Evolutionary conservation across 257 asterid species (phyloP), one percentile per base, ranked within the genome.

Genomic region (Capsicum rhomboideum): DNA sequence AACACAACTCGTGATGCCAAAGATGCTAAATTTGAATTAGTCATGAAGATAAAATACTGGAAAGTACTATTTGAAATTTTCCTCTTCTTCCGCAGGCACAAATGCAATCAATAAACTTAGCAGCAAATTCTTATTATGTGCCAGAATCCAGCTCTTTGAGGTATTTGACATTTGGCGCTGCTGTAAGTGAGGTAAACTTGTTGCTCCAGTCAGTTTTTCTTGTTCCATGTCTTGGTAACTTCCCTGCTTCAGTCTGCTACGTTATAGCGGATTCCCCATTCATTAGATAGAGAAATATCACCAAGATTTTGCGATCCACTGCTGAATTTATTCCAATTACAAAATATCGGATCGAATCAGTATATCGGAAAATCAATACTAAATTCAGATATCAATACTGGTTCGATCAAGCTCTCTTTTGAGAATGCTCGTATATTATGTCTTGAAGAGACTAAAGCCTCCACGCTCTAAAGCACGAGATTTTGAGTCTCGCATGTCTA

Each of bases 151-250:
- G 44, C 44, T 40, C 89, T 83, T 55, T 8, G 17, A 28, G 2
- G n/a, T 93, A 93, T 82, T 84, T 93, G 88, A 92, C 86, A 83
- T 92, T 89, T 3, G 97, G 97, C 50, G 97, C 91, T 78, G 97
- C 93, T 11, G 91, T 92, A 34, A 92, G 97, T 29, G 97, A 93
- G 97, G 96, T 93, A 89, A 82, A n/a, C 40, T 52, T 71, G 20
- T 59, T 81, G 2, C 14, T 66, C 34, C 61, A 49, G 61, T 49
- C 34, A 10, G 14, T 46, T 74, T 74, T 74, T 74, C 80, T 44
- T 16, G 58, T 74, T 74, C 71, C 17, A 31, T 11, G 68, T 29
- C 10, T 59, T 29, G 23, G 3, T 63, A 40, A 40, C 44, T 40
- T 40, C 31, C 67, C 37, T 74, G 80, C 71, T 26, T 10, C 66